phyloP scores from a whole-genome alignment of 495 filamentous ascomycete genomes.

The Talaromyces liani region DNA sequence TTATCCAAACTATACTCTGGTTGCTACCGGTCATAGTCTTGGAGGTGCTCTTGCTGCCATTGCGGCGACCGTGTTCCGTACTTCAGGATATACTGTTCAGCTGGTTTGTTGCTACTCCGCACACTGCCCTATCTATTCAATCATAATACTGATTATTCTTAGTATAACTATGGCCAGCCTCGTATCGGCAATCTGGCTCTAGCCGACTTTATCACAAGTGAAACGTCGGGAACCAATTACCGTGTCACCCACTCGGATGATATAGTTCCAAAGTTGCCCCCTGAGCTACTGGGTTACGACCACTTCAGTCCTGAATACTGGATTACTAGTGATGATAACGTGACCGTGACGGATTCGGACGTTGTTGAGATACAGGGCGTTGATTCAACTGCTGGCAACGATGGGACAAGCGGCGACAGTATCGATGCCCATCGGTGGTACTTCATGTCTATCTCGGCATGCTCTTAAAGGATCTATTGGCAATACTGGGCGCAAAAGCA shows the following conservation, averaged over 20 bases:
- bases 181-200: conserved; percentile 50
- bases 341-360: conserved; percentile 24
- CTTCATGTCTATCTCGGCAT: conserved; percentile 21
- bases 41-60: conserved; percentile 55
- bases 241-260: conserved; percentile 62
- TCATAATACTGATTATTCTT: background rate
- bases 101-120: conserved; percentile 13
- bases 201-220: conserved; percentile 41
- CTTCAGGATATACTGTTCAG: conserved; percentile 25
- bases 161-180: conserved; percentile 60
- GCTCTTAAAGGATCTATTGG: background rate
- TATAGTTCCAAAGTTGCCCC: conserved; percentile 52
- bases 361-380: conserved; percentile 18
- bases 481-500: background rate
- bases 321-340: conserved; percentile 25
- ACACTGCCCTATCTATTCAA: background rate
- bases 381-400: conserved; percentile 24
- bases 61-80: conserved; percentile 46
- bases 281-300: conserved; percentile 41
- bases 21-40: conserved; percentile 55
- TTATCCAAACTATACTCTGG: conserved; percentile 44
- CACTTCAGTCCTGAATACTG: conserved; percentile 63
- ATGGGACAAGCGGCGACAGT: conserved; percentile 14
- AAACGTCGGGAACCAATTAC: conserved; percentile 37
- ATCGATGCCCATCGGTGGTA: conserved; percentile 35